Conservation (phyloP, 129 eudicot genomes). For the Flaveria ramosissima region DNA sequence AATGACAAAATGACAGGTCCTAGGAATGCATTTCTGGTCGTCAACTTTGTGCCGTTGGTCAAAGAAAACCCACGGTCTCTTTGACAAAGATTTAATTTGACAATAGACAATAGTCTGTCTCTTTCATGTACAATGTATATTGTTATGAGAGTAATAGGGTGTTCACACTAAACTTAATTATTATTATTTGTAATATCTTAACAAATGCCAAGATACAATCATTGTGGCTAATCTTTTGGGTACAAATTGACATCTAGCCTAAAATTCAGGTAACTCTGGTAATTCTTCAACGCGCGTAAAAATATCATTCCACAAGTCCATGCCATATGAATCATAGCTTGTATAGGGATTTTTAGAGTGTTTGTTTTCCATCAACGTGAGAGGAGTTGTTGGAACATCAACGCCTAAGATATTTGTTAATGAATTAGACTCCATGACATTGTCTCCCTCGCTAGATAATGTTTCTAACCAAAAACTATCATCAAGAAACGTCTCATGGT, state of each 20-base stretch:
- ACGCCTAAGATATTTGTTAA: neutral
- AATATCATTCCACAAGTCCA: conserved; percentile 72
- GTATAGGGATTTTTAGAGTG: neutral
- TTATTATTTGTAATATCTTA: neutral
- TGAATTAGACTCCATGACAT: neutral
- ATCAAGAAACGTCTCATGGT: conserved; percentile 46
- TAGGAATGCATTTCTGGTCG: neutral
- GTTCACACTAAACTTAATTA: neutral
- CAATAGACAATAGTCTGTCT: too few species aligned
- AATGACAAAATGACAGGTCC: neutral
- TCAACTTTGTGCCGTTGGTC: neutral
- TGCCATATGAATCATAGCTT: conserved; percentile 29
- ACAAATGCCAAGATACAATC: neutral
- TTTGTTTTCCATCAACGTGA: neutral
- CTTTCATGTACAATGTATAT: too few species aligned
- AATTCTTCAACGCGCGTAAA: conserved; percentile 55
- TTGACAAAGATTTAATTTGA: neutral
- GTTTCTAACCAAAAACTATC: conserved; percentile 63
- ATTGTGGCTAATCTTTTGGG: neutral
- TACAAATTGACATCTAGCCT: conserved; percentile 22
- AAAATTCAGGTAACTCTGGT: conserved; percentile 63
- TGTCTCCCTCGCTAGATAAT: conserved; percentile 28
- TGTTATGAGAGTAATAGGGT: too few species aligned
- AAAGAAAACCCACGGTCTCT: neutral
- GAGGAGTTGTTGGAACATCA: conserved; percentile 25